Percentiles rank a stretch among this genome's conserved stretches.
Conservation (phyloP, 345 rosid species). For the Garcia nutans region DNA sequence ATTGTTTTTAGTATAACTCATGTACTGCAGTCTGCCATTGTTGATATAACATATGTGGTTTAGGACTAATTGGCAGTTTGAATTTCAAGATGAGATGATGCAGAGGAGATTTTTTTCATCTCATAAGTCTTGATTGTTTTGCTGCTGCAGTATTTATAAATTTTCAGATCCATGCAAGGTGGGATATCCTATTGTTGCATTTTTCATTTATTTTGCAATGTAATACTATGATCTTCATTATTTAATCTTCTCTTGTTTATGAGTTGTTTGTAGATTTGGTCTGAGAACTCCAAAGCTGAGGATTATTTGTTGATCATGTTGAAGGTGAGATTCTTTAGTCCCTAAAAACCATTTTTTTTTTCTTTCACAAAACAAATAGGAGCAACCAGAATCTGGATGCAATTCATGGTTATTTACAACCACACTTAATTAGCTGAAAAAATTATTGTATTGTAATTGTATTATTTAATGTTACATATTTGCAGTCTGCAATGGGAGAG, state of each 20-base stretch:
- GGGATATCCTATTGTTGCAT: not conserved
- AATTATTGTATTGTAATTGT: not conserved
- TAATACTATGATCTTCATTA: not conserved
- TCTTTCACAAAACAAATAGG: not conserved
- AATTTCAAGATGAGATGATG: constrained; percentile 66
- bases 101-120: constrained; percentile 65
- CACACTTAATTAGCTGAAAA: not conserved
- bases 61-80: constrained; percentile 55
- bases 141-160: not conserved
- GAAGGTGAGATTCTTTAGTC: constrained; percentile 4
- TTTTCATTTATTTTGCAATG: not conserved
- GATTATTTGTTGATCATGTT: not conserved
- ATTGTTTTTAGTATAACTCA: constrained; percentile 10
- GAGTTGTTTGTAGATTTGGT: not conserved
- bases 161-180: constrained; percentile 1
- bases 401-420: not conserved
- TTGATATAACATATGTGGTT: constrained; percentile 57
- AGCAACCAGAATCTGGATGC: not conserved
- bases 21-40: constrained; percentile 11
- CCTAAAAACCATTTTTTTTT: not conserved
- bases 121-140: constrained; percentile 41
- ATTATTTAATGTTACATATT: not conserved
- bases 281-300: not conserved
- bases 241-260: not conserved
- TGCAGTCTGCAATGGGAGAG: not conserved